Conservation (phyloP, 2,329 filamentous ascomycete species). For the Monilinia fructicola region DNA sequence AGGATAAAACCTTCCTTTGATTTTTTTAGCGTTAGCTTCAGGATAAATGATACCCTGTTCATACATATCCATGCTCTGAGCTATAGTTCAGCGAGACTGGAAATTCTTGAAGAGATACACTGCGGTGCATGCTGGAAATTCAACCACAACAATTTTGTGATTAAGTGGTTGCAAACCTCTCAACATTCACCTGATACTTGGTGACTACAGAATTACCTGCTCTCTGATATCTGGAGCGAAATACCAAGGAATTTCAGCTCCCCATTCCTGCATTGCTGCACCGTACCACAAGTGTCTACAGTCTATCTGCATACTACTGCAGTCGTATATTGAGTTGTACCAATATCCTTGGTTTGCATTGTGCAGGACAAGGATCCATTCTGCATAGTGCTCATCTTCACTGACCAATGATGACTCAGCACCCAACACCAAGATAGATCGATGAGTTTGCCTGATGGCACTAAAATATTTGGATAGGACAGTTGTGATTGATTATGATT, state of each 20-base stretch:
- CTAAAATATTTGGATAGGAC: no score
- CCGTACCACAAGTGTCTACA: no score
- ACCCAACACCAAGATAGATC: no score
- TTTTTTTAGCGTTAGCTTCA: conserved; percentile 16
- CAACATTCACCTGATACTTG: not conserved
- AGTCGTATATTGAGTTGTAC: no score
- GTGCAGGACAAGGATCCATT: no score
- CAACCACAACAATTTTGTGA: not conserved
- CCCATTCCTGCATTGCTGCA: no score
- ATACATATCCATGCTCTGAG: not conserved
- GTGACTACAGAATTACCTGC: not conserved
- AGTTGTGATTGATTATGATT: no score
- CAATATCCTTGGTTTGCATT: no score
- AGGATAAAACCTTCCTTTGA: conserved; percentile 7
- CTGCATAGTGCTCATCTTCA: no score
- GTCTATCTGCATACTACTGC: no score
- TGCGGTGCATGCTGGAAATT: not conserved
- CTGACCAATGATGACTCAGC: no score
- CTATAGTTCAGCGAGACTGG: not conserved
- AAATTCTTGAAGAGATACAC: not conserved
- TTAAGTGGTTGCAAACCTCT: not conserved
- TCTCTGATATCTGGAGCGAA: not conserved
- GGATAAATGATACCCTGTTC: conserved; percentile 23
- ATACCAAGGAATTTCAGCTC: not conserved
- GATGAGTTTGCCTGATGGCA: no score